Evolutionary conservation across 2,329 filamentous ascomycete genomes (phyloP).

Genomic region (Exophiala sideris): DNA sequence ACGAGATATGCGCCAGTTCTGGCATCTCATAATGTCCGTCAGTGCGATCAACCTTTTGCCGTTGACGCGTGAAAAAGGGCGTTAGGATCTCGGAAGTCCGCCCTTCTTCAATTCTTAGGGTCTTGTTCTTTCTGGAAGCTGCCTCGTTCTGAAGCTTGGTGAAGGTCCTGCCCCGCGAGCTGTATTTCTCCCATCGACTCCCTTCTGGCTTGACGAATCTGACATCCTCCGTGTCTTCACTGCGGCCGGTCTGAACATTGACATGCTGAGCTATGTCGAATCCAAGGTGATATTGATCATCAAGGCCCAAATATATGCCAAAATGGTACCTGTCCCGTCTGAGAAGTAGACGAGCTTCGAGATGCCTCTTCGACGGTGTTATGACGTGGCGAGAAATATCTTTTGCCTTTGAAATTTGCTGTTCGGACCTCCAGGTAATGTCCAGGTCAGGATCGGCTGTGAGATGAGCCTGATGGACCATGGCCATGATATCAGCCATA

Average conservation of each 20-base stretch:
- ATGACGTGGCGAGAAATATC: not conserved
- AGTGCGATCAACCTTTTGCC: no score
- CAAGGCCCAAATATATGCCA: constrained; percentile 3
- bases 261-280: constrained; percentile 4
- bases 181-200: no score
- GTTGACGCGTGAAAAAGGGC: no score
- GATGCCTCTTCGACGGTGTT: constrained; percentile 7
- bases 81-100: no score
- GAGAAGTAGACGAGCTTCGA: constrained; percentile 10
- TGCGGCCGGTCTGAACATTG: not conserved
- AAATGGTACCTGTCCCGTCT: constrained; percentile 6
- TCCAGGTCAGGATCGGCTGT: constrained; percentile 1
- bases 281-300: constrained; percentile 4
- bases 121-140: no score
- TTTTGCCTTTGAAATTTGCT: not conserved
- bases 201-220: not conserved
- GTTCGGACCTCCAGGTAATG: not conserved
- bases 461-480: constrained; percentile 9
- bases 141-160: no score
- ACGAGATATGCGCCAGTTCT: no score
- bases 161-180: no score
- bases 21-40: no score
- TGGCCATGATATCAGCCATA: constrained; percentile 11
- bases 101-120: no score
- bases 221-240: not conserved